phyloP scores from a whole-genome alignment of 2,329 filamentous ascomycete species.

The Aspergillus sp. region DNA sequence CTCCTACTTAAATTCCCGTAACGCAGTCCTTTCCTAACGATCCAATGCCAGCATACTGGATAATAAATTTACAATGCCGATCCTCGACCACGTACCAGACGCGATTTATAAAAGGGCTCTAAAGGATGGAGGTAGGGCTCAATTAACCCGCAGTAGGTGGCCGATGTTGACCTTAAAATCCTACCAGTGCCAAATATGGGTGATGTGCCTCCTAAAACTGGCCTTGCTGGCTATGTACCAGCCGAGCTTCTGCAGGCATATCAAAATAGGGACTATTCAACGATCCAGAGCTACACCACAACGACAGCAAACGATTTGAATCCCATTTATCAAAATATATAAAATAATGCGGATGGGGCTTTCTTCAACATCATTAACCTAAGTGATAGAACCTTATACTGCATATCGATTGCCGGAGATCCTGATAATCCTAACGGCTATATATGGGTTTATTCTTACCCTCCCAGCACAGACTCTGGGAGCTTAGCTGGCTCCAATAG shows the following conservation, averaged over 20 bases:
- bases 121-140: neutral
- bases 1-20: neutral
- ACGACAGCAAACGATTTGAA: neutral
- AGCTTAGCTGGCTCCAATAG: neutral
- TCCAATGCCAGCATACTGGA: neutral
- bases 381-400: neutral
- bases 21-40: neutral
- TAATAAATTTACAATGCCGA: neutral
- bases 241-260: neutral
- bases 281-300: neutral
- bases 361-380: neutral
- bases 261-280: neutral
- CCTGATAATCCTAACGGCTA: neutral
- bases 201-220: neutral
- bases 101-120: neutral
- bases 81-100: neutral
- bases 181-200: neutral
- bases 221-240: neutral
- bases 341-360: neutral
- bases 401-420: neutral
- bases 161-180: neutral
- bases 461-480: neutral
- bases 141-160: neutral
- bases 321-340: neutral
- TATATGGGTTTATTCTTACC: neutral